phyloP scores from a whole-genome alignment of 805 yeast species.

The Kuraishia ogatae region DNA sequence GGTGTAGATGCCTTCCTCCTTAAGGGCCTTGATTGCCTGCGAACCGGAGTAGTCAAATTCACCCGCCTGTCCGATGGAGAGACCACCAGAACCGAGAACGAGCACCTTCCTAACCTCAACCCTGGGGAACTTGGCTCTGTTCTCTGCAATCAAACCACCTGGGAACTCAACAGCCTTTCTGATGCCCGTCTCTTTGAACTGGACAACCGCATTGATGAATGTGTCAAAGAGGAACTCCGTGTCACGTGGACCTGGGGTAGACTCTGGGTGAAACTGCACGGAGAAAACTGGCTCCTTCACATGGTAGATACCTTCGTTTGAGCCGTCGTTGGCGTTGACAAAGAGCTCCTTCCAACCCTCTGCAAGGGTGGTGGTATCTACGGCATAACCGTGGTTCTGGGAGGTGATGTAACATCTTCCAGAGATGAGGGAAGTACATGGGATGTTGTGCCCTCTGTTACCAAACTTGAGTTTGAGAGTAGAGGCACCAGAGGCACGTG shows the following conservation, averaged over 20 bases:
- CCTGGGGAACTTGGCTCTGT: conserved; percentile 67
- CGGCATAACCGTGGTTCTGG: conserved; percentile 98
- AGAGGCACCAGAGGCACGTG: conserved; percentile 91
- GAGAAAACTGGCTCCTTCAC: conserved; percentile 85
- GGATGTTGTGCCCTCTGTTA: conserved; percentile 99
- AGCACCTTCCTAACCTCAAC: conserved; percentile 84
- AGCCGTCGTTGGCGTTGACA: conserved; percentile 92
- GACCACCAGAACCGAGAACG: conserved; percentile 96
- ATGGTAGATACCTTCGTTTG: conserved; percentile 97
- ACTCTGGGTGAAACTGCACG: conserved; percentile 98
- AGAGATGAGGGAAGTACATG: conserved; percentile 80
- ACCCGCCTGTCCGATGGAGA: conserved; percentile 98
- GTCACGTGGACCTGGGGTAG: conserved; percentile 98
- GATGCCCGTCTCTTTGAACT: conserved; percentile 43
- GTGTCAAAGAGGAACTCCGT: conserved; percentile 96
- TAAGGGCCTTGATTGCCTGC: conserved; percentile 96
- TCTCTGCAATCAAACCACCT: conserved; percentile 74
- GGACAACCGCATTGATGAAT: conserved; percentile 74
- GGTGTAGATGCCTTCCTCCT: conserved; percentile 96
- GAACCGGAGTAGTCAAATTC: conserved; percentile 98
- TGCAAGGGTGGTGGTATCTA: conserved; percentile 68
- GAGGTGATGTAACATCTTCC: conserved; percentile 98
- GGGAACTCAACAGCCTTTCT: conserved; percentile 81
- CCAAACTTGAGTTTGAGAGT: conserved; percentile 92
- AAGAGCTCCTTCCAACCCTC: conserved; percentile 89